phyloP scores from a whole-genome alignment of 257 asterid species.

The Solanum bukasovii region DNA sequence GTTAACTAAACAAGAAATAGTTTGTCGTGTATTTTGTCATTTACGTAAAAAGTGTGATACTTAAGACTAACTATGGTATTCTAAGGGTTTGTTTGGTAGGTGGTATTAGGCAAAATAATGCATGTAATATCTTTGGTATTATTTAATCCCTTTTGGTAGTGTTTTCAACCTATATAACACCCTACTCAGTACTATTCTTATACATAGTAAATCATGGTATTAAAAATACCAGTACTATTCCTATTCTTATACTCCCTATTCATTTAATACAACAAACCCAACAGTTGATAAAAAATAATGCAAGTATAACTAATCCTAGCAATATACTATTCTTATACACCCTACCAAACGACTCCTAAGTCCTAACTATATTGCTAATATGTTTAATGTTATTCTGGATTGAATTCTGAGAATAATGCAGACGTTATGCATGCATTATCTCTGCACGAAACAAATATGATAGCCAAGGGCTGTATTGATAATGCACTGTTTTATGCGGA shows the following conservation, averaged over 20 bases:
- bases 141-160: not conserved
- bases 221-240: not conserved
- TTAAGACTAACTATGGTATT: not conserved
- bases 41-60: not conserved
- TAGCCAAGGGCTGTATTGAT: not conserved
- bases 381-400: not conserved
- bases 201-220: not conserved
- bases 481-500: not conserved
- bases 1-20: not conserved
- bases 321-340: not conserved
- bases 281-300: not conserved
- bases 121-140: not conserved
- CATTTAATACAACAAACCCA: not conserved
- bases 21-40: not conserved
- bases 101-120: not conserved
- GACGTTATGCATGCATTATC: not conserved
- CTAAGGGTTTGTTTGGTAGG: not conserved
- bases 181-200: not conserved
- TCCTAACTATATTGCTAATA: not conserved
- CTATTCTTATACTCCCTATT: not conserved
- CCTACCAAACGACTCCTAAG: not conserved
- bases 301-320: not conserved
- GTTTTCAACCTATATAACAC: not conserved
- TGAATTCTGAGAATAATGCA: not conserved
- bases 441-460: not conserved